These are phyloP conservation scores for Isabelozyma pseudorhagii DNA, from an alignment of 805 yeast species.

Conservation along the genomic window DNA sequence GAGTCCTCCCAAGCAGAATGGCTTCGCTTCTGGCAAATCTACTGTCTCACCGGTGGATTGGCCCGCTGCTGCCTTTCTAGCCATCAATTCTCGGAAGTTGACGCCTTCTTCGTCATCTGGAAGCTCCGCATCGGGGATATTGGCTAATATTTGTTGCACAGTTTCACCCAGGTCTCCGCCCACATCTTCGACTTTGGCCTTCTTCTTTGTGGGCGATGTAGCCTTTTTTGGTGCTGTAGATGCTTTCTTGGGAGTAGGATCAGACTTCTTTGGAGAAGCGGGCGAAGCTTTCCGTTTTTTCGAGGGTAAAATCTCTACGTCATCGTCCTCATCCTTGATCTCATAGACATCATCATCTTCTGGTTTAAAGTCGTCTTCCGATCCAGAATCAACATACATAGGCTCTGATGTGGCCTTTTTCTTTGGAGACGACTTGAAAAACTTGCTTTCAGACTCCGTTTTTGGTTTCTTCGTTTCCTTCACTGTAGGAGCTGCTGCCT, in stretches of 20 bases:
- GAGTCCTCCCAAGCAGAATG: slow-evolving; percentile 82
- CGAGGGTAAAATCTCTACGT: slow-evolving; percentile 2
- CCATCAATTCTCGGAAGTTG: slow-evolving; percentile 36
- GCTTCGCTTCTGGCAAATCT: slow-evolving; percentile 76
- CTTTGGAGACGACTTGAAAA: background rate
- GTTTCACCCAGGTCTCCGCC: slow-evolving; percentile 17
- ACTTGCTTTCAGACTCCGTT: slow-evolving; percentile 1
- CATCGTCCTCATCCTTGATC: slow-evolving; percentile 15
- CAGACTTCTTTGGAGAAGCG: background rate
- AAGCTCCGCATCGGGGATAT: slow-evolving; percentile 73
- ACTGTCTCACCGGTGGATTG: slow-evolving; percentile 27
- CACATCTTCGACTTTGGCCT: slow-evolving; percentile 2
- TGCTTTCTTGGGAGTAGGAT: slow-evolving; percentile 4
- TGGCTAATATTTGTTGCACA: slow-evolving; percentile 56
- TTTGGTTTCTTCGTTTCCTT: background rate
- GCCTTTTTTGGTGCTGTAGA: background rate
- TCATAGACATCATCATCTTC: slow-evolving; percentile 23
- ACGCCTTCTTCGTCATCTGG: slow-evolving; percentile 51
- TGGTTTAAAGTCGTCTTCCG: slow-evolving; percentile 1
- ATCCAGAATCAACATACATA: slow-evolving; percentile 3
- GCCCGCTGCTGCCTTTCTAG: slow-evolving; percentile 43
- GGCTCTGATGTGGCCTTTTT: background rate
- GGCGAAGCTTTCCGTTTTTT: slow-evolving; percentile 1
- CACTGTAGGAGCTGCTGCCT: background rate
- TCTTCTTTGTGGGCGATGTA: background rate